Conservation (phyloP, 1,139 yeast species). For the Yamadazyma sp. region DNA sequence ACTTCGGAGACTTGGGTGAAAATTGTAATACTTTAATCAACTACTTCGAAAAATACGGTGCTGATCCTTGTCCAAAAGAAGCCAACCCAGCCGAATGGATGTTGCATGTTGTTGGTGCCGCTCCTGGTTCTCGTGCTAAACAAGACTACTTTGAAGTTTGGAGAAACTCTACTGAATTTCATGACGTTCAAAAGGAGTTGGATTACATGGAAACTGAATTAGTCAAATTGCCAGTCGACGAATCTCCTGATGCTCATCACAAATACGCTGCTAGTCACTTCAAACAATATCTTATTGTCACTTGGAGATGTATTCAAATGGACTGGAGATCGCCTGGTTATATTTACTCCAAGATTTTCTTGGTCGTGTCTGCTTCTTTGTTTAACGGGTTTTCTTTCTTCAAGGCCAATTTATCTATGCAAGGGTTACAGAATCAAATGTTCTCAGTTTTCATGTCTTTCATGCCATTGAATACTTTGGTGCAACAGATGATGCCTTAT, state of each 20-base stretch:
- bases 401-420: conserved; percentile 60
- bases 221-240: conserved; percentile 25
- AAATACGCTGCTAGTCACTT: conserved; percentile 28
- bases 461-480: conserved; percentile 58
- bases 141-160: conserved; percentile 37
- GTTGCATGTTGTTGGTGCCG: conserved; percentile 51
- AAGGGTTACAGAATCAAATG: conserved; percentile 65
- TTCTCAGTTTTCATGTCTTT: conserved; percentile 69
- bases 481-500: conserved; percentile 74
- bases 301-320: conserved; percentile 30
- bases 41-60: conserved; percentile 61
- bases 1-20: conserved; percentile 65
- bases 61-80: conserved; percentile 39
- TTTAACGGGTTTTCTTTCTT: conserved; percentile 52
- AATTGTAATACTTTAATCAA: conserved; percentile 48
- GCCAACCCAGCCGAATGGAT: conserved; percentile 62
- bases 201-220: conserved; percentile 29
- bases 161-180: conserved; percentile 30
- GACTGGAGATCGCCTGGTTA: conserved; percentile 48
- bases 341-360: conserved; percentile 39
- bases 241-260: conserved; percentile 21
- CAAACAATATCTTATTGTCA: conserved; percentile 26
- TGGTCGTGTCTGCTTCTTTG: conserved; percentile 39
- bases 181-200: conserved; percentile 23
- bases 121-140: conserved; percentile 36